Percentiles rank a stretch among this genome's conserved stretches.
phyloP scores from a whole-genome alignment of 2,329 filamentous ascomycete genomes.

The Microcyclospora pomicola region DNA sequence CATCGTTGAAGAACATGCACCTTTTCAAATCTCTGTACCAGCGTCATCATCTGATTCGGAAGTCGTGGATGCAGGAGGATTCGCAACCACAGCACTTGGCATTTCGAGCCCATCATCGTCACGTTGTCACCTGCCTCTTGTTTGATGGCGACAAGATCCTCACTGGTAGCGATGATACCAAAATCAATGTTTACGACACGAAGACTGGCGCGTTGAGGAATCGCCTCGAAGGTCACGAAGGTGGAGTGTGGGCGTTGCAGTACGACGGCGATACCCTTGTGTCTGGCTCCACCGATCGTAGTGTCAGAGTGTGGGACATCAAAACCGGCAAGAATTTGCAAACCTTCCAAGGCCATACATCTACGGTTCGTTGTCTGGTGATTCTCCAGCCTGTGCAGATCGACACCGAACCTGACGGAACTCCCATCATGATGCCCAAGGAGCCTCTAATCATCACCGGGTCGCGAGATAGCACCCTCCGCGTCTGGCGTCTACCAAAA shows the following conservation, averaged over 20 bases:
- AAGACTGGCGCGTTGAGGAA: conserved; percentile 77
- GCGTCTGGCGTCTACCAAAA: conserved; percentile 87
- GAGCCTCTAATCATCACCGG: conserved; percentile 95
- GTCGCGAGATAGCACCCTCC: conserved; percentile 82
- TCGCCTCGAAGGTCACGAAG: conserved; percentile 83
- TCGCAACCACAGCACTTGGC: conserved; percentile 82
- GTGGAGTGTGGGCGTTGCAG: conserved; percentile 92
- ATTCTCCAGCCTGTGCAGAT: conserved; percentile 79
- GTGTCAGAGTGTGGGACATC: conserved; percentile 99
- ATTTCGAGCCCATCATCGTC: conserved; percentile 87
- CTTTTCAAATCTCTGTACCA: conserved; percentile 95
- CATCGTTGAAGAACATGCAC: conserved; percentile 69
- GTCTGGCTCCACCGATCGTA: conserved; percentile 89
- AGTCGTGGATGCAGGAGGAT: conserved; percentile 77
- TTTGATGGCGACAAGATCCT: conserved; percentile 98
- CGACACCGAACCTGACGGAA: conserved; percentile 56
- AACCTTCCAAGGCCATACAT: conserved; percentile 94
- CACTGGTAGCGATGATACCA: conserved; percentile 91
- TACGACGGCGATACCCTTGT: conserved; percentile 92
- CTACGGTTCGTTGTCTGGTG: conserved; percentile 87
- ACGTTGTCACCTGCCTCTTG: conserved; percentile 94
- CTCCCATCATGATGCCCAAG: conserved; percentile 75
- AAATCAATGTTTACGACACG: conserved; percentile 96
- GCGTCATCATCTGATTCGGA: conserved; percentile 76
- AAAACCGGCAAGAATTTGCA: conserved; percentile 85